These are phyloP conservation scores for Polyporus arcularius DNA, from an alignment of 768 basidiomycete species.

Conservation along the genomic window DNA sequence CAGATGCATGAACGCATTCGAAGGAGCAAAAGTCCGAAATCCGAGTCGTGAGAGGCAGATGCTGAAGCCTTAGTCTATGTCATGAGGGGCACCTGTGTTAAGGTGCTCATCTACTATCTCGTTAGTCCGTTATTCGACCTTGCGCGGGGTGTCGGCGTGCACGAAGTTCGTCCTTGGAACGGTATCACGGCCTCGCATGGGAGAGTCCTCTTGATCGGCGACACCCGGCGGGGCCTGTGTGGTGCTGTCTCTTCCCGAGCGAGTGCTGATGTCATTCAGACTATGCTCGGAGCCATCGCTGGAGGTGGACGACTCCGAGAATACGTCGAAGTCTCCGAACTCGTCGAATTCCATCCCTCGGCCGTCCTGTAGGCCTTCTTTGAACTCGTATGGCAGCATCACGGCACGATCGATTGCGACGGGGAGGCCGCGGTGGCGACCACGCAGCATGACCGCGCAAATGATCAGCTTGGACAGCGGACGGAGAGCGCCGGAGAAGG, in stretches of 20 bases:
- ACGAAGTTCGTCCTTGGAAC: not conserved
- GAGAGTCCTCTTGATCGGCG: not conserved
- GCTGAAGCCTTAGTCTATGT: not conserved
- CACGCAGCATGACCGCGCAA: slow-evolving; percentile 89
- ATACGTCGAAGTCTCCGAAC: not conserved
- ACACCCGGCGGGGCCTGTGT: not conserved
- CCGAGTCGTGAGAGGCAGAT: not conserved
- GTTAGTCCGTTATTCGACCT: not conserved
- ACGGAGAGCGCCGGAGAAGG: slow-evolving; percentile 75
- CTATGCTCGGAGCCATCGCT: not conserved
- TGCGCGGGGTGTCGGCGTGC: not conserved
- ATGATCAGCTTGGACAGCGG: slow-evolving; percentile 87
- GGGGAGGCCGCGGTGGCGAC: slow-evolving; percentile 86
- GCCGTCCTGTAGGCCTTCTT: slow-evolving; percentile 12
- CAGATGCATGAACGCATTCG: not conserved
- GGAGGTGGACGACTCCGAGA: not conserved
- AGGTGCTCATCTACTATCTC: not conserved
- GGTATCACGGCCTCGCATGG: not conserved
- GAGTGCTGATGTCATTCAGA: not conserved
- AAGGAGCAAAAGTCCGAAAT: not conserved
- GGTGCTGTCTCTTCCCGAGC: not conserved
- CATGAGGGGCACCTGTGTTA: not conserved
- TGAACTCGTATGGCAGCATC: slow-evolving; percentile 57
- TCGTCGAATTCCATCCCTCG: slow-evolving; percentile 2
- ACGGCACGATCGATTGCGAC: slow-evolving; percentile 89